These are phyloP conservation scores for Pichia sp. DNA, from an alignment of 1,139 yeast species.

Conservation along the genomic window DNA sequence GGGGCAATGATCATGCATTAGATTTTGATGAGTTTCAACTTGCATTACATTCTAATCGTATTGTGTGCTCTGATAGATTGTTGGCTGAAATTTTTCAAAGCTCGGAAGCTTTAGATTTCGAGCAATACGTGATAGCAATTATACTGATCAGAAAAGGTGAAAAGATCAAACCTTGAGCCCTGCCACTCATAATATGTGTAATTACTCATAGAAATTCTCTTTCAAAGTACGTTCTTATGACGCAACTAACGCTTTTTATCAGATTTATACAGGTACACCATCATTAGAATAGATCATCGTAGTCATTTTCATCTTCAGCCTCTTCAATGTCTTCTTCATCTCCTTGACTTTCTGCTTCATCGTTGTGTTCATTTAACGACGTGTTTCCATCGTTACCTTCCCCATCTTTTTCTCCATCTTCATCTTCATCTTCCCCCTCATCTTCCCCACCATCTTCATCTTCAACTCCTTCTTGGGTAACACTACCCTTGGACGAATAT, in stretches of 20 bases:
- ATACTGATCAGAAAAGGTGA: constrained; percentile 26
- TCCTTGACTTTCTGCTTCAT: constrained; percentile 32
- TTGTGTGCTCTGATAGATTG: constrained; percentile 24
- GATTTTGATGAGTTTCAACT: constrained; percentile 28
- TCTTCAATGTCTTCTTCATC: constrained; percentile 17
- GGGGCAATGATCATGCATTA: constrained; percentile 22
- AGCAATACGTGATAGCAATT: constrained; percentile 28
- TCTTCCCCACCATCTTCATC: constrained; percentile 33
- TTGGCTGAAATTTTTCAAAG: constrained; percentile 23
- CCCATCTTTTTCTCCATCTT: constrained; percentile 28
- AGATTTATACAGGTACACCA: not conserved
- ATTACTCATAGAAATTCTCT: too few species aligned
- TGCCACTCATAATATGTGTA: too few species aligned
- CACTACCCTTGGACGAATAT: constrained; percentile 24
- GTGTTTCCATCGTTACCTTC: constrained; percentile 28
- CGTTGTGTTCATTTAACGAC: constrained; percentile 30
- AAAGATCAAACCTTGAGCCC: constrained; percentile 8
- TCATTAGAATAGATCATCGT: constrained; percentile 39
- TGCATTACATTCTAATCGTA: constrained; percentile 25
- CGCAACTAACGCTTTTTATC: not conserved
- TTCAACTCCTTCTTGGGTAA: constrained; percentile 27
- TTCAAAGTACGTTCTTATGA: too few species aligned
- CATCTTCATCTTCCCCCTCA: constrained; percentile 30
- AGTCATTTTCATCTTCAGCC: constrained; percentile 27
- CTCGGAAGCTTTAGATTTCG: constrained; percentile 25